Evolutionary conservation across 1,284 basidiomycete genomes (phyloP).

Genomic region (Moniliophthora roreri): DNA sequence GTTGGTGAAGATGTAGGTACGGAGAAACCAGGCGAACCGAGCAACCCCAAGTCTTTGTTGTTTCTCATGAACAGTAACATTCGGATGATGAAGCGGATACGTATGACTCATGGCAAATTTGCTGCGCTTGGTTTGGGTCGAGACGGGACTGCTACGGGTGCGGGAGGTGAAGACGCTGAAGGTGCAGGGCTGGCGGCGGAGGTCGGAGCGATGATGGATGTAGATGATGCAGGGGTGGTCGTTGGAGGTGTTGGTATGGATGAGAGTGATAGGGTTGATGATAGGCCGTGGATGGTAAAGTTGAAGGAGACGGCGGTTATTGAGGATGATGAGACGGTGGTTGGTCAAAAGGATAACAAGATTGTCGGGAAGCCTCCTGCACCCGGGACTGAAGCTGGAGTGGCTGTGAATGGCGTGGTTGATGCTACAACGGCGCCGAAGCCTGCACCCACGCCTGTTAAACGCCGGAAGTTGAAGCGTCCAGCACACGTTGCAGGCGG

Average conservation of each 20-base stretch:
- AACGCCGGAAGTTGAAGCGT: constrained; percentile 14
- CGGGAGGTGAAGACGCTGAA: constrained; percentile 11
- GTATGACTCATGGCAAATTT: constrained; percentile 70
- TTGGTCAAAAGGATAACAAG: constrained; percentile 50
- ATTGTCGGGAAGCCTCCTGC: no score
- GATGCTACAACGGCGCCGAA: background rate
- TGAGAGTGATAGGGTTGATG: constrained; percentile 17
- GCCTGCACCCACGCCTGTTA: background rate
- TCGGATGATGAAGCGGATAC: constrained; percentile 64
- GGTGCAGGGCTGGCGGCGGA: constrained; percentile 18
- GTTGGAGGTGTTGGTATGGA: constrained; percentile 10
- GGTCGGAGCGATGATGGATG: constrained; percentile 10
- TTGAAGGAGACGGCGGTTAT: constrained; percentile 1
- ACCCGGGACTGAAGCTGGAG: background rate
- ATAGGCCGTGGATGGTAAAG: constrained; percentile 14
- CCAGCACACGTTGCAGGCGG: constrained; percentile 21
- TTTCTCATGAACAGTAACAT: constrained; percentile 74
- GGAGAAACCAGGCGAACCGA: background rate
- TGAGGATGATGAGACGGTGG: constrained; percentile 32
- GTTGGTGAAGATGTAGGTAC: background rate
- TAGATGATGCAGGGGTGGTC: constrained; percentile 10
- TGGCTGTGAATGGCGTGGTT: background rate
- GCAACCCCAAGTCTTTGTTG: constrained; percentile 48
- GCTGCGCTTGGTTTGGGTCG: constrained; percentile 41
- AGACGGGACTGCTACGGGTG: constrained; percentile 8